Conservation (phyloP, 106 monocot genomes). For the Dendrobium catenatum region DNA sequence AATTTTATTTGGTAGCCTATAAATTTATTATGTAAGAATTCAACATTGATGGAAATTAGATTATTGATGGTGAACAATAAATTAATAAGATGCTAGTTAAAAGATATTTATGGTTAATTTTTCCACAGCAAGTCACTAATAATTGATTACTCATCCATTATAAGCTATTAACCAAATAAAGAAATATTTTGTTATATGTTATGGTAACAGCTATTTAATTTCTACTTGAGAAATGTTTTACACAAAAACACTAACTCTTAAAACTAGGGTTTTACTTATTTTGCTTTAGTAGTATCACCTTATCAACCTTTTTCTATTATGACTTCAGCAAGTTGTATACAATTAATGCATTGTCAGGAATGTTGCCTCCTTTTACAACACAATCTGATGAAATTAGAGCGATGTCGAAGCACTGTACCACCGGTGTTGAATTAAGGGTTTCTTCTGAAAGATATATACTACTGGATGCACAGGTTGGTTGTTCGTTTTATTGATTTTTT, state of each 20-base stretch:
- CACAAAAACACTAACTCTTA: background rate
- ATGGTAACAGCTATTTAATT: background rate
- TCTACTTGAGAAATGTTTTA: background rate
- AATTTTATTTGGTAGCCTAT: background rate
- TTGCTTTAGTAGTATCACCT: background rate
- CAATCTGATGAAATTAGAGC: constrained; percentile 81
- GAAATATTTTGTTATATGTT: background rate
- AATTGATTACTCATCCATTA: background rate
- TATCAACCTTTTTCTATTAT: background rate
- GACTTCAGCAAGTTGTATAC: background rate
- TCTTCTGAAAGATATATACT: constrained; percentile 86
- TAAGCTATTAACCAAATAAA: background rate
- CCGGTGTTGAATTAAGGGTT: constrained; percentile 81
- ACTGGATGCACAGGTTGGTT: constrained; percentile 80
- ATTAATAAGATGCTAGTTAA: background rate
- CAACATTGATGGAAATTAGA: background rate
- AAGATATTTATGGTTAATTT: background rate
- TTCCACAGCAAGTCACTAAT: background rate
- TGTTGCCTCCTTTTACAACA: constrained; percentile 77
- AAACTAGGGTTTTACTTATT: background rate
- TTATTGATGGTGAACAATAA: background rate
- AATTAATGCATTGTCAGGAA: constrained; percentile 44
- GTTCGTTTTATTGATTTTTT: constrained; percentile 1
- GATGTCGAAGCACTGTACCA: constrained; percentile 73
- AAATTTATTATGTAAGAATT: background rate